Evolutionary conservation across 164 flowering plant genomes (phyloP), one percentile per base, ranked within the genome.

Genomic region (Nelumbo lutea): DNA sequence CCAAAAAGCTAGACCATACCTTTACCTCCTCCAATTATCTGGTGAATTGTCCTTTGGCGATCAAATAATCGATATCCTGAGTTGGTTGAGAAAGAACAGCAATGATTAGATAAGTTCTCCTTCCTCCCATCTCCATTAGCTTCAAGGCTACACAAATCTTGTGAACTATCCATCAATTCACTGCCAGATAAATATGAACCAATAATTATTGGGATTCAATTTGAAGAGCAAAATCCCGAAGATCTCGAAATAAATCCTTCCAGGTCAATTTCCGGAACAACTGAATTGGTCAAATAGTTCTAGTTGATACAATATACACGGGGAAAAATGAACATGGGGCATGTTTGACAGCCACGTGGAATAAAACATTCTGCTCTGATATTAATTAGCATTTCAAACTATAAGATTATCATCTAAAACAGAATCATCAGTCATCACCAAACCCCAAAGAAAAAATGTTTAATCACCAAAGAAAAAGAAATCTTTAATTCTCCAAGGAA

Each of bases 1-100:
- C 59, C 9, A 14, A 27, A 68, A 57, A 59, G 45, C 5, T 10
- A 46, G 45, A 1, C 38, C 66, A 42, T 60, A 76, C 82, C 82
- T 79, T 72, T 79, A 41, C 82, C 82, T 39, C 79, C 78, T 13
- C 82, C 82, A 71, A 79, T 74, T 46, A 77, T 73, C 61, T 76
- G 78, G 50, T 47, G 72, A 58, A 76, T 73, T 7, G 82, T 58
- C 72, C 73, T 58, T 48, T 76, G 64, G 10, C 77, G 68, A 68
- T 62, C 77, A 65, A 76, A 76, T 59, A 76, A 71, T 15, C 79
- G 71, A 61, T 62, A 73, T 9, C 59, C 68, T 9, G 77, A 61
- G 56, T 46, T 62, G 63, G 10, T 43, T 3, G 73, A 45, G 48
- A 69, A 73, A 69, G 78, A 69, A 59, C 69, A 27, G 27, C 72